Evolutionary conservation across 805 yeast species (phyloP), one percentile per base, ranked within the genome.

Genomic region (Zygotorulaspora danielsina): DNA sequence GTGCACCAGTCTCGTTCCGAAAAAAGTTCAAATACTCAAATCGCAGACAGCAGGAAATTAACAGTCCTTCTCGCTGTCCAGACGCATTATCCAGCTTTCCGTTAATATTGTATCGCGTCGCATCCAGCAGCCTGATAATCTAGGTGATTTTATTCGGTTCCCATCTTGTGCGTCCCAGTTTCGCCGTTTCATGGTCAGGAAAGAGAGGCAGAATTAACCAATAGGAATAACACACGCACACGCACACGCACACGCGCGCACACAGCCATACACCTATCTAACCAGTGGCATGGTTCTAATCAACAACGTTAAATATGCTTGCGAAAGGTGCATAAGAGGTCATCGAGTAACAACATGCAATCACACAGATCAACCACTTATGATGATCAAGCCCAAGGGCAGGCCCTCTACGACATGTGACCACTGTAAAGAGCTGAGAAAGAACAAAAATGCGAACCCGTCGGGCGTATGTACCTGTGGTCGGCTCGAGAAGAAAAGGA

Each of bases 361-460:
- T 32, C 98, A 93, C 61, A 78, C 89, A 0, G 96, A 93, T 50
- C 86, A 85, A 55, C 94, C 95, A 4, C 67, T 93, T 50, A 81
- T 84, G 59, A 83, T 83, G 84, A 90, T 93, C 61, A 93, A 93
- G 58, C 96, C 95, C 12, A 93, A 93, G 59, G 98, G 98, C 3
- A 71, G 98, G 41, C 98, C 98, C 1, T 79, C 96, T 0, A 81
- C 95, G 1, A 96, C 88, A 55, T 90, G 97, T 56, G 70, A 73
- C 26, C 94, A 84, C 57, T 90, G 96, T 59, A 79, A 87, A 46
- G 86, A 81, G 41, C 75, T 80, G 49, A 67, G 95, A 25, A 80
- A 78, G 55, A 56, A 70, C 45, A 81, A 80, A 50, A 78, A 81
- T 51, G 67, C 78, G 2, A 93, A 84, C 57, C 65, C 73, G 0